A percentile compares a stretch with the other conserved stretches of the same genome.
Conservation (phyloP, 2,329 filamentous ascomycete genomes). For the Furcasterigmium sp. region DNA sequence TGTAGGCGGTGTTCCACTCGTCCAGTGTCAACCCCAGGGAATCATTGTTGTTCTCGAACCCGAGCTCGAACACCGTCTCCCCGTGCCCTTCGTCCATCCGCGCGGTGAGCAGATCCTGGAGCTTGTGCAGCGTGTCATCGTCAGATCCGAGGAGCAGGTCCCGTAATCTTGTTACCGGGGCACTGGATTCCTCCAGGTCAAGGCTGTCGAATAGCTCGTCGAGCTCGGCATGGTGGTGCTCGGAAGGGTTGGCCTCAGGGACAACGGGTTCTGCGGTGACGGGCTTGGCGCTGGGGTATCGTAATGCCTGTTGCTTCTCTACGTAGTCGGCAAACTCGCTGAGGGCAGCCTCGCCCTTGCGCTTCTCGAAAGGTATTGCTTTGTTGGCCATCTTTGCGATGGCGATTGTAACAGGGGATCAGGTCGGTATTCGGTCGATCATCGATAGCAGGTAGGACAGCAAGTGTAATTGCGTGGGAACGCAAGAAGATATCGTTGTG, state of each 20-base stretch:
- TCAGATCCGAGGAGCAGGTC: conserved; percentile 65
- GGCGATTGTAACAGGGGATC: conserved; percentile 3
- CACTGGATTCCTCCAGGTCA: conserved; percentile 64
- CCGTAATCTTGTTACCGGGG: conserved; percentile 57
- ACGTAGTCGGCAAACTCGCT: conserved; percentile 98
- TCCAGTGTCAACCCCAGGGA: conserved; percentile 69
- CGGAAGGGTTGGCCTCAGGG: conserved; percentile 12
- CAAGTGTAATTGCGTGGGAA: not conserved
- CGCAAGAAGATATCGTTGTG: not conserved
- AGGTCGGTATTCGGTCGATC: conserved; percentile 22
- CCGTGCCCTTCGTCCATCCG: conserved; percentile 79
- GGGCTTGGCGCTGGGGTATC: conserved; percentile 45
- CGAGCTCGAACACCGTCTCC: conserved; percentile 87
- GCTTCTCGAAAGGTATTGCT: conserved; percentile 69
- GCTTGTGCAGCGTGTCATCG: conserved; percentile 55
- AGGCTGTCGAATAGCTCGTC: conserved; percentile 90
- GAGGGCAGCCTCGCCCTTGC: conserved; percentile 83
- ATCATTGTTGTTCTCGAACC: conserved; percentile 84
- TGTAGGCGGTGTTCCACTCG: conserved; percentile 71
- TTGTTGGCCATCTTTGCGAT: conserved; percentile 48
- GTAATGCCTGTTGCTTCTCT: conserved; percentile 80
- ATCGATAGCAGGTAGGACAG: conserved; percentile 17
- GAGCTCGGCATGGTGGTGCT: conserved; percentile 75
- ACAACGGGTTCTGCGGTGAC: conserved; percentile 21
- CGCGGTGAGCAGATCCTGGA: conserved; percentile 60